A percentile compares a stretch with the other conserved stretches of the same genome.
Evolutionary conservation across 345 rosid genomes (phyloP).

Genomic region (Linum usitatissimum): DNA sequence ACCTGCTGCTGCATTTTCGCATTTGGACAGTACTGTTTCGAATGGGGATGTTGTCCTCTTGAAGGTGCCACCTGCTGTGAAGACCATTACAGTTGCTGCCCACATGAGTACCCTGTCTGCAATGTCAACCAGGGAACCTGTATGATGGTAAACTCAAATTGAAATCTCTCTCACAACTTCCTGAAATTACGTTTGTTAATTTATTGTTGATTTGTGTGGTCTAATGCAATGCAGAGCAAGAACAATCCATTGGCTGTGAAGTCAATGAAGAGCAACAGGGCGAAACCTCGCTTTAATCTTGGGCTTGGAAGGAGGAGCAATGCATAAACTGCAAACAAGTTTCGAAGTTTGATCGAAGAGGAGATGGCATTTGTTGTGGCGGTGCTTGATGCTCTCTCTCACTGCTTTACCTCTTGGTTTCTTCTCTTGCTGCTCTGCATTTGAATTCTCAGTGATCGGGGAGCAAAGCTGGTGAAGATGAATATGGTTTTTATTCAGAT

Average conservation of each 20-base stretch:
- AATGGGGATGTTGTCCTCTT: conserved; percentile 93
- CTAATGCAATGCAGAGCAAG: conserved; percentile 51
- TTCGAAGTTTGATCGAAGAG: conserved; percentile 4
- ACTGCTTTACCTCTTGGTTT: background rate
- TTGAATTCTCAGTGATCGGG: background rate
- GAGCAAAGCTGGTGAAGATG: background rate
- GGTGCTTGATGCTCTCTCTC: conserved; percentile 1
- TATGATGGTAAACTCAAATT: conserved; percentile 33
- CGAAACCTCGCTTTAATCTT: conserved; percentile 54
- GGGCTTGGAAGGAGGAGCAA: conserved; percentile 32
- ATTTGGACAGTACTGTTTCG: conserved; percentile 51
- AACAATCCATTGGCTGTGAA: conserved; percentile 58
- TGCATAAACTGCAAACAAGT: conserved; percentile 19
- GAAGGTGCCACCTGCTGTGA: conserved; percentile 87
- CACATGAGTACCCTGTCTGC: conserved; percentile 75
- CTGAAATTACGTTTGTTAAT: no score
- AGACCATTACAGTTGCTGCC: conserved; percentile 75
- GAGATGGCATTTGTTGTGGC: background rate
- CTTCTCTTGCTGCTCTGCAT: background rate
- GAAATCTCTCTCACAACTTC: background rate
- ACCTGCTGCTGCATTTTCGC: conserved; percentile 81
- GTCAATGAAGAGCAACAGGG: conserved; percentile 68
- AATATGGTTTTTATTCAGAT: background rate
- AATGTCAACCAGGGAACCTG: conserved; percentile 52
- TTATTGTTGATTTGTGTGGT: background rate